Percentiles rank a stretch among this genome's conserved stretches.
These are phyloP conservation scores for Colletotrichum sp. DNA, from an alignment of 2,329 filamentous ascomycete genomes.

Conservation along the genomic window DNA sequence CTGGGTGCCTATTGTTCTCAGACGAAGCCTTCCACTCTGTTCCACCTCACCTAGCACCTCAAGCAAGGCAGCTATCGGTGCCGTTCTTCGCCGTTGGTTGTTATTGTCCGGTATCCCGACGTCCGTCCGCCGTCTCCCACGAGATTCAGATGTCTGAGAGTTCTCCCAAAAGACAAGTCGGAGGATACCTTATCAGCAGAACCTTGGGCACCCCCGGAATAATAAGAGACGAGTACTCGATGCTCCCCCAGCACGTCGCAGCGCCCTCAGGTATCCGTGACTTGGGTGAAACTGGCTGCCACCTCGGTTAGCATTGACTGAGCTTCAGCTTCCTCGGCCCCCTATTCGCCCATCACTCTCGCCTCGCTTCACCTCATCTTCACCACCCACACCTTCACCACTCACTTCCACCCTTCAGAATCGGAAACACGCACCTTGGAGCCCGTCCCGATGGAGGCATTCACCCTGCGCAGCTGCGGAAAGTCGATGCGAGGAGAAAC, in stretches of 20 bases:
- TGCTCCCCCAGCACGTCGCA: neutral
- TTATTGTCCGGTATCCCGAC: neutral
- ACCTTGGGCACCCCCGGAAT: neutral
- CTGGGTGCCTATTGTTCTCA: neutral
- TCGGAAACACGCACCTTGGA: slow-evolving; percentile 5
- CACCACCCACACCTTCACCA: neutral
- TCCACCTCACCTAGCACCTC: neutral
- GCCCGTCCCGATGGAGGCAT: neutral
- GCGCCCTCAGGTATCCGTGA: neutral
- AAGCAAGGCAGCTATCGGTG: neutral
- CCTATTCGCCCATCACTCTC: neutral
- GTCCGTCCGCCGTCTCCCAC: neutral
- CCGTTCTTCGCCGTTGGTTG: neutral
- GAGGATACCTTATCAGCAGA: neutral
- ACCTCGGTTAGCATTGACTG: neutral
- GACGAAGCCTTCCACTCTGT: neutral
- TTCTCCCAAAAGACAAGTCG: neutral
- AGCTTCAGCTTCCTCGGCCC: slow-evolving; percentile 4
- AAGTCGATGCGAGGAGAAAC: slow-evolving; percentile 10
- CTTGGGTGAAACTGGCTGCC: slow-evolving; percentile 11
- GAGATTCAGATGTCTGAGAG: neutral
- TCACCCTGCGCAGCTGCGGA: neutral
- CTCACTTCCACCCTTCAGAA: neutral
- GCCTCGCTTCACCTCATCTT: slow-evolving; percentile 6
- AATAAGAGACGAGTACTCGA: neutral